phyloP scores from a whole-genome alignment of 2,329 filamentous ascomycete genomes.

The Aspergillus carbonarius region DNA sequence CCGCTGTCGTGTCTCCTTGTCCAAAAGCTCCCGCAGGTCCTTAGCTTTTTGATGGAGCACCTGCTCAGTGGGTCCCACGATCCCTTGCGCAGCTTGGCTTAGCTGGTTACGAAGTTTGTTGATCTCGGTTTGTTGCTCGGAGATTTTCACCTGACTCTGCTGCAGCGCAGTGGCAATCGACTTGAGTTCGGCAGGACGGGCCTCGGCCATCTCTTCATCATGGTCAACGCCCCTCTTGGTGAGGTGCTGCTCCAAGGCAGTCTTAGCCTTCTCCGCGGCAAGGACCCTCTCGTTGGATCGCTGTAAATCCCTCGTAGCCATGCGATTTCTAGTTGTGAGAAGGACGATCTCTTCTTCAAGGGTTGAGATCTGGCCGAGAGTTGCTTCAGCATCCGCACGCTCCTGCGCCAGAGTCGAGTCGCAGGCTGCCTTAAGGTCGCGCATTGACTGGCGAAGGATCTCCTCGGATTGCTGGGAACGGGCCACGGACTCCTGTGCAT shows the following conservation, averaged over 20 bases:
- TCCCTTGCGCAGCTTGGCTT: constrained; percentile 1
- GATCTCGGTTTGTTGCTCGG: constrained; percentile 14
- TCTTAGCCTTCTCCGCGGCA: constrained; percentile 2
- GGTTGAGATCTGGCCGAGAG: background rate
- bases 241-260: constrained; percentile 16
- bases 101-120: constrained; percentile 13
- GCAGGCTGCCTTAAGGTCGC: constrained; percentile 8
- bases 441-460: constrained; percentile 5
- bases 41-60: constrained; percentile 10
- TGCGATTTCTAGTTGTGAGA: background rate
- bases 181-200: constrained; percentile 9
- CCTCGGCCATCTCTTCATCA: constrained; percentile 16
- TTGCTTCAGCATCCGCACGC: background rate
- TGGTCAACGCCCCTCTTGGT: constrained; percentile 2
- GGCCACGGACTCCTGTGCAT: constrained; percentile 5
- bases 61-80: constrained; percentile 1
- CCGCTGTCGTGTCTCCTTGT: constrained; percentile 12
- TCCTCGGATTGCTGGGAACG: background rate
- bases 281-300: constrained; percentile 7
- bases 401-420: constrained; percentile 10
- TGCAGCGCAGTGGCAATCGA: constrained; percentile 17
- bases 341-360: constrained; percentile 6
- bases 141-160: constrained; percentile 13
- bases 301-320: constrained; percentile 15
- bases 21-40: constrained; percentile 12